Conservation (phyloP, 2,329 filamentous ascomycete genomes). For the Metarhizium humberi region DNA sequence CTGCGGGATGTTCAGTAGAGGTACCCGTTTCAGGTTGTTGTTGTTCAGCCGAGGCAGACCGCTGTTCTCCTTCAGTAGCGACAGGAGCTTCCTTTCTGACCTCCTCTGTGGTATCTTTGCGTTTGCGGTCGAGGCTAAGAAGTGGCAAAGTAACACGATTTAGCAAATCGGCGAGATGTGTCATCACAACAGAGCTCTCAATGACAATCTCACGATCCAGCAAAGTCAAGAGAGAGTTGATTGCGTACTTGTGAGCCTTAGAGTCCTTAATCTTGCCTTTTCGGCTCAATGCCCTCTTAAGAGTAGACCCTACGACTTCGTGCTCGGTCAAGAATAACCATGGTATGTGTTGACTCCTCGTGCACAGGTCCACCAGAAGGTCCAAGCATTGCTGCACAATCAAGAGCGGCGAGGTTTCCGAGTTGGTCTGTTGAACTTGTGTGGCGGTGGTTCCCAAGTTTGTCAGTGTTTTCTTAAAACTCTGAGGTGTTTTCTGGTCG, state of each 20-base stretch:
- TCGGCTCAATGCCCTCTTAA: slow-evolving; percentile 67
- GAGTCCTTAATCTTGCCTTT: slow-evolving; percentile 86
- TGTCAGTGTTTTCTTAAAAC: slow-evolving; percentile 65
- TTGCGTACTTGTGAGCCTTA: slow-evolving; percentile 76
- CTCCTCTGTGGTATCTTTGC: slow-evolving; percentile 26
- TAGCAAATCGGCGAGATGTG: slow-evolving; percentile 76
- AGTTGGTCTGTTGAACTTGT: slow-evolving; percentile 45
- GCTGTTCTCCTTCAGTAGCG: slow-evolving; percentile 22
- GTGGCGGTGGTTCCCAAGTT: slow-evolving; percentile 36
- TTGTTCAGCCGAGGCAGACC: slow-evolving; percentile 15
- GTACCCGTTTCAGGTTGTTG: slow-evolving; percentile 7
- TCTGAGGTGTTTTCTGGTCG: slow-evolving; percentile 68
- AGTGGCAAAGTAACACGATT: slow-evolving; percentile 84
- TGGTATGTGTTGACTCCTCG: slow-evolving; percentile 77
- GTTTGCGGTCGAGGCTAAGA: slow-evolving; percentile 63
- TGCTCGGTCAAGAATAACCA: slow-evolving; percentile 93
- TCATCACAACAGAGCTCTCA: slow-evolving; percentile 96
- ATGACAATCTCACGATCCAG: slow-evolving; percentile 92
- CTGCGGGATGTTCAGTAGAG: slow-evolving; percentile 13
- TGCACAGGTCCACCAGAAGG: slow-evolving; percentile 73
- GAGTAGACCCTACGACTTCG: slow-evolving; percentile 60
- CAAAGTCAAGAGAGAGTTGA: slow-evolving; percentile 82
- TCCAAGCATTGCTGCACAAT: slow-evolving; percentile 93
- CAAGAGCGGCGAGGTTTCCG: slow-evolving; percentile 86
- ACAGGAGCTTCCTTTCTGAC: slow-evolving; percentile 14